phyloP scores from a whole-genome alignment of 352 stramenopile species.

The Hyaloperonospora arabidopsidis region DNA sequence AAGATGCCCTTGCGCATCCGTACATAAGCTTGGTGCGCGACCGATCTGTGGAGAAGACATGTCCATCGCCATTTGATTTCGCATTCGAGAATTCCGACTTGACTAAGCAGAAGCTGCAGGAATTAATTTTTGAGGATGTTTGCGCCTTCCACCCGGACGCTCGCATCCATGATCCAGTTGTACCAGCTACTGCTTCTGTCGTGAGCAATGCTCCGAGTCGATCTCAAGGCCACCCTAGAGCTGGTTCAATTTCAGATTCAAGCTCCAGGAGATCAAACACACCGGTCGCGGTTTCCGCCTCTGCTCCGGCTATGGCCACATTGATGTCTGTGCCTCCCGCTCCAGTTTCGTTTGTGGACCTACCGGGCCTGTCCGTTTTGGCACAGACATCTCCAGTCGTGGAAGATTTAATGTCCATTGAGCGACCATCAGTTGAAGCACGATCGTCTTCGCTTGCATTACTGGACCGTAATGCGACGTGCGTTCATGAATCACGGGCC shows the following conservation, averaged over 20 bases:
- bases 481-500: constrained; percentile 12
- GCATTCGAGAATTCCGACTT: constrained; percentile 83
- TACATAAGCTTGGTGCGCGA: constrained; percentile 78
- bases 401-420: constrained; percentile 11
- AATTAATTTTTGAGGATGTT: constrained; percentile 89
- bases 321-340: constrained; percentile 19
- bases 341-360: constrained; percentile 16
- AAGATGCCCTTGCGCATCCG: constrained; percentile 66
- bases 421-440: constrained; percentile 13
- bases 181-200: constrained; percentile 4
- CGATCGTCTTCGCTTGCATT: constrained; percentile 34
- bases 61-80: constrained; percentile 77
- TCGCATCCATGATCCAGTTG: constrained; percentile 35
- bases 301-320: constrained; percentile 13
- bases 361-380: constrained; percentile 9
- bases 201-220: constrained; percentile 16
- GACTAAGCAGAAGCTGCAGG: constrained; percentile 86
- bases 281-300: constrained; percentile 7
- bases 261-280: constrained; percentile 9
- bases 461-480: constrained; percentile 21
- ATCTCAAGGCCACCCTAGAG: constrained; percentile 10
- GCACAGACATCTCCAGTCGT: constrained; percentile 10
- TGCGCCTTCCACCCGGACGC: constrained; percentile 84
- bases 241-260: constrained; percentile 17
- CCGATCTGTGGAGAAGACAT: constrained; percentile 62